Percentiles rank a stretch among this genome's conserved stretches.
These are phyloP conservation scores for Leccinum boreale DNA, from an alignment of 768 basidiomycete genomes.

Conservation along the genomic window DNA sequence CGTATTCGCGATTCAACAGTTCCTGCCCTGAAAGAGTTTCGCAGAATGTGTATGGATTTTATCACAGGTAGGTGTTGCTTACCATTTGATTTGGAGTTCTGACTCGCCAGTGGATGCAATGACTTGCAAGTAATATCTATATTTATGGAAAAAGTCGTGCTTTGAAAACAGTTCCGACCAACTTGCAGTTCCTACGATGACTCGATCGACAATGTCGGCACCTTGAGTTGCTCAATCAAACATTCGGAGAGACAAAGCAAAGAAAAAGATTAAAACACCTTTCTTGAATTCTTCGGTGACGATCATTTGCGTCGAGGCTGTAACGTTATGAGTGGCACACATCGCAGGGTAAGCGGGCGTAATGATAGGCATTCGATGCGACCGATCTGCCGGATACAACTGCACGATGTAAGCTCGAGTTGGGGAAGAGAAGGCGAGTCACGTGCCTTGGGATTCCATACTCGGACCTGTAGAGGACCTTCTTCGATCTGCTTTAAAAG, in stretches of 20 bases:
- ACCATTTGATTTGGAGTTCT: constrained; percentile 95
- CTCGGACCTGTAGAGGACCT: constrained; percentile 86
- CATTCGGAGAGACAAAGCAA: neutral
- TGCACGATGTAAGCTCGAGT: constrained; percentile 28
- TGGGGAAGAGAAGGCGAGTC: neutral
- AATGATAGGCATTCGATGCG: constrained; percentile 99
- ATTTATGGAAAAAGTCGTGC: constrained; percentile 97
- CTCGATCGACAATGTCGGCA: constrained; percentile 89
- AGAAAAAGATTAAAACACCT: constrained; percentile 42
- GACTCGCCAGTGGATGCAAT: constrained; percentile 83
- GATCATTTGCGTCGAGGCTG: constrained; percentile 91
- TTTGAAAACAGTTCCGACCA: constrained; percentile 96
- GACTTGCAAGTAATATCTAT: constrained; percentile 94
- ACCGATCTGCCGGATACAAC: constrained; percentile 87
- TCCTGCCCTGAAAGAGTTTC: constrained; percentile 57
- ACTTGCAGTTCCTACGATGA: constrained; percentile 74
- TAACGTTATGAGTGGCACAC: constrained; percentile 99
- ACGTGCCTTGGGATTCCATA: constrained; percentile 94
- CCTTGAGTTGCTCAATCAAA: constrained; percentile 45
- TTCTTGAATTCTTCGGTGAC: constrained; percentile 95
- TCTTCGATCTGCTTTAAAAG: constrained; percentile 95
- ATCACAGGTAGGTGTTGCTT: constrained; percentile 19
- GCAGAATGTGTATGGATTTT: constrained; percentile 9
- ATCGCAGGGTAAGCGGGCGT: constrained; percentile 99
- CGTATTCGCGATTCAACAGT: constrained; percentile 98